phyloP scores from a whole-genome alignment of 331 rosid genomes.

The Prunus yedoensis region DNA sequence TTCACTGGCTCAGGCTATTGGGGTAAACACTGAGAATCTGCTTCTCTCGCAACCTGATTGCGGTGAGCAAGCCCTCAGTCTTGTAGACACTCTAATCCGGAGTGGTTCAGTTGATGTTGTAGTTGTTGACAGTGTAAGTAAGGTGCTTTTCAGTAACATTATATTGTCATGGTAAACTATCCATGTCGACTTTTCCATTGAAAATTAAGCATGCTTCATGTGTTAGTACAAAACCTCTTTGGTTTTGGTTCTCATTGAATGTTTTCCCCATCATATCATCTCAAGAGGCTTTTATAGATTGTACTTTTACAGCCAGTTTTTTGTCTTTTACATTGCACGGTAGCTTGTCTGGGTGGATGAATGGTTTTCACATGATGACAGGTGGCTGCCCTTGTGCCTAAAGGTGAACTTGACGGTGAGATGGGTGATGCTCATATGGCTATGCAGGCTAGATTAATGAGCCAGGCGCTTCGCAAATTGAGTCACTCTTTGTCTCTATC shows the following conservation, averaged over 20 bases:
- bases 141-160: slow-evolving; percentile 17
- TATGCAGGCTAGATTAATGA: slow-evolving; percentile 96
- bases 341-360: background rate
- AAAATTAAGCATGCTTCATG: background rate
- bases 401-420: slow-evolving; percentile 90
- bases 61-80: slow-evolving; percentile 91
- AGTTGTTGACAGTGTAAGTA: slow-evolving; percentile 93
- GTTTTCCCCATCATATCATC: slow-evolving; percentile 4
- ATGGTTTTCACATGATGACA: slow-evolving; percentile 21
- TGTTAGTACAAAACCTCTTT: background rate
- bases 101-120: slow-evolving; percentile 94
- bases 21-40: slow-evolving; percentile 69
- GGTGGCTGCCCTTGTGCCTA: slow-evolving; percentile 99
- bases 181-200: slow-evolving; percentile 1
- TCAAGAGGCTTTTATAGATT: background rate
- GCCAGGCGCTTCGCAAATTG: slow-evolving; percentile 92
- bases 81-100: slow-evolving; percentile 79
- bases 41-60: slow-evolving; percentile 94
- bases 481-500: slow-evolving; percentile 86
- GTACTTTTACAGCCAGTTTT: background rate
- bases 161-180: slow-evolving; percentile 10
- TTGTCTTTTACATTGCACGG: background rate
- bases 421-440: slow-evolving; percentile 97
- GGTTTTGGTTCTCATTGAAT: background rate
- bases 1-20: slow-evolving; percentile 72